Evolutionary conservation across 192 early-diverging fungal genomes (phyloP), one percentile per base, ranked within the genome.

Genomic region (Podila clonocystis): DNA sequence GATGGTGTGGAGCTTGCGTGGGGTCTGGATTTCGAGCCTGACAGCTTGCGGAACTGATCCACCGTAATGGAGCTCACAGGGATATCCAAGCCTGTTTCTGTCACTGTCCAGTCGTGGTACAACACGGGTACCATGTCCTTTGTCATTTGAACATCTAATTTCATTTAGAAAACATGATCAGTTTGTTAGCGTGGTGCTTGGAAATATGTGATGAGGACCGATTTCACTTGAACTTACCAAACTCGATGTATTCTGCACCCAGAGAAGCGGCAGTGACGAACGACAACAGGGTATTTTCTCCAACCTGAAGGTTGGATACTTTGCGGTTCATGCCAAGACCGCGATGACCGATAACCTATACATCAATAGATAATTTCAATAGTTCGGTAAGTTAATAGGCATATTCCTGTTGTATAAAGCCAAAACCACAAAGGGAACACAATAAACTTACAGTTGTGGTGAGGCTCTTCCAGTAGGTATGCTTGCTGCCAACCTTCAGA

Each of bases 81-180:
- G 50, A 92, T 89, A 49, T 92, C 91, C 38, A 91, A 69, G 0
- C 91, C 91, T 3, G 92, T 91, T 65, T 92, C 93, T 2, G 91
- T 91, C 22, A 93, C 88, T 1, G 87, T 91, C 95, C 95, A 97
- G 82, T 98, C 96, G 70, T 98, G 97, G 77, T 98, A 98, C 45
- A 98, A 76, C 28, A 97, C 93, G 9, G 94, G 94, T 0, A 89
- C 89, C 71, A 89, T 77, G 73, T 98, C 96, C 68, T 94, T 94
- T 11, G 96, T 96, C 69, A 98, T 82, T 86, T 98, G 97, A 22
- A 96, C 95, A 72, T 98, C 96, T 93, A 62, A 30, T 12, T 45
- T 45, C 41, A 45, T 45, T 13, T 17, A 13, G 4, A 22, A 24
- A 6, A 0, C 9, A 13, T 59, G 33, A 34, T 6, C 28, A 55